Evolutionary conservation across 2,329 filamentous ascomycete species (phyloP), one percentile per base, ranked within the genome.

Genomic region (Lachnellula cervina): DNA sequence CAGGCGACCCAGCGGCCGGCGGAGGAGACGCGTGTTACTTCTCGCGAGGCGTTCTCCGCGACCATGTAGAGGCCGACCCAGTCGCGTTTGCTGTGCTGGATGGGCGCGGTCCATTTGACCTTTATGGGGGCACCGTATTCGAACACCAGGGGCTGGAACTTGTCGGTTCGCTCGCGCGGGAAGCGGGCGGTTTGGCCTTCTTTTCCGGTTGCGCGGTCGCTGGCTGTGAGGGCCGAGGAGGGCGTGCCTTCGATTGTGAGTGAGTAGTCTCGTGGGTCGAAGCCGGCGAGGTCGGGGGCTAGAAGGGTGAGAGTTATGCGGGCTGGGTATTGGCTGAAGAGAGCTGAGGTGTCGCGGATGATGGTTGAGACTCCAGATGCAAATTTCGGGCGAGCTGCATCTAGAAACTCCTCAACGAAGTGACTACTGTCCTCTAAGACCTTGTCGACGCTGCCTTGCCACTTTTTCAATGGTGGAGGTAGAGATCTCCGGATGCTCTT

Each of bases 11-110:
- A 99, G 55, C 94, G 85, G 38, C 93, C 92, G 54, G 93, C 84
- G 1, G 90, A 95, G 4, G 90, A 84, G 9, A 97, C 83, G 51
- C 89, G 86, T 2, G 94, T 96, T 14, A 87, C 77, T 40, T 96
- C 89, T 42, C 93, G 84, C 7, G 89, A 94, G 6, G 85, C 82
- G 68, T 97, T 99, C 72, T 97, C 93, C 3, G 90, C 91, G 2
- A 99, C 90, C 82, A 92, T 91, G 76, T 97, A 99, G 5, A 99
- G 79, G 4, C 93, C 93, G 52, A 99, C 86, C 94, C 94, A 99
- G 71, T 99, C 94, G 66, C 87, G 88, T 70, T 88, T 91, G 74
- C 86, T 87, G 73, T 97, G 94, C 62, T 91, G 89, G 38, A 84
- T 78, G 0, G 94, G 93, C 0, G 93, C 94, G 28, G 83, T 89